Percentiles rank a stretch among this genome's conserved stretches.
Evolutionary conservation across 257 asterid genomes (phyloP).

Genomic region (Apocynum venetum): DNA sequence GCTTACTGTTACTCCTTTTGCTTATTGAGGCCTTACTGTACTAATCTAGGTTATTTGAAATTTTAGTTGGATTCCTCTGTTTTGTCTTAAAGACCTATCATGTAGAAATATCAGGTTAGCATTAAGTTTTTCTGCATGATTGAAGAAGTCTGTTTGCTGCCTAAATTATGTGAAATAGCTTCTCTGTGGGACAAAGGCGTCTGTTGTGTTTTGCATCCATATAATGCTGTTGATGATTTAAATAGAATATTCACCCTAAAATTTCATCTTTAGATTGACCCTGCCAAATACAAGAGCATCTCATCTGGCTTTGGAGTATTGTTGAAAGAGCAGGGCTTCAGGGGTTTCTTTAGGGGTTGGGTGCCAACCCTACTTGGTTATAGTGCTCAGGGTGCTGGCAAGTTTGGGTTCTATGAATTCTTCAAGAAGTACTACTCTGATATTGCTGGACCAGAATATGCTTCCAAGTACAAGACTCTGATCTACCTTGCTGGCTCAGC

Average conservation of each 20-base stretch:
- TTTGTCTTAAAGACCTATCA: not conserved
- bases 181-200: no score
- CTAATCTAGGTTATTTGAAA: not conserved
- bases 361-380: conserved; percentile 59
- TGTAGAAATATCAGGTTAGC: not conserved
- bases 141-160: not conserved
- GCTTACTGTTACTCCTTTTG: not conserved
- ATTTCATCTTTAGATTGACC: conserved; percentile 36
- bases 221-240: not conserved
- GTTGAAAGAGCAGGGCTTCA: conserved; percentile 49
- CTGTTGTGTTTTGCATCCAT: not conserved
- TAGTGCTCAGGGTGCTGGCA: conserved; percentile 75
- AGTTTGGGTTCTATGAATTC: conserved; percentile 58
- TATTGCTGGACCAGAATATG: conserved; percentile 57
- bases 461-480: conserved; percentile 51
- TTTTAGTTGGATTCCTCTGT: not conserved
- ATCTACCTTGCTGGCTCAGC: conserved; percentile 67
- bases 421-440: conserved; percentile 62
- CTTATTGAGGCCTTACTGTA: not conserved
- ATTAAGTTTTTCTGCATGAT: not conserved
- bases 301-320: conserved; percentile 52
- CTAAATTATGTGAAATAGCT: not conserved
- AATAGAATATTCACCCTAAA: not conserved
- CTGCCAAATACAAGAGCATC: conserved; percentile 55
- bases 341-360: conserved; percentile 64